A percentile compares a stretch with the other conserved stretches of the same genome.
Conservation (phyloP, 208 protist genomes). For the Acanthamoeba sp. region DNA sequence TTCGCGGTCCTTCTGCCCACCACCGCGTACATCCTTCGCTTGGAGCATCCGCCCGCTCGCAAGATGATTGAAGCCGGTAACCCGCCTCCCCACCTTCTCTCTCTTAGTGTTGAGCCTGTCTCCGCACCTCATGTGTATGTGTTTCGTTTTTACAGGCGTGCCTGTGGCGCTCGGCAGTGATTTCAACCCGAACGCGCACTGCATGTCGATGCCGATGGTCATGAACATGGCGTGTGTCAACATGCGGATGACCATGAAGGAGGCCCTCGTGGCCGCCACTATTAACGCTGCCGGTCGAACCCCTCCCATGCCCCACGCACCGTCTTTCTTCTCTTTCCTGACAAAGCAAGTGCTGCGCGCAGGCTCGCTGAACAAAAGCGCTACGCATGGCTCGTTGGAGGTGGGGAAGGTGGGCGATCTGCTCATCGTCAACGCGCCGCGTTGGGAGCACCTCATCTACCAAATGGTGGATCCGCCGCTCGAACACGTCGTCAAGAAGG, state of each 20-base stretch:
- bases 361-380: slow-evolving; percentile 84
- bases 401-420: slow-evolving; percentile 91
- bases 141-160: slow-evolving; percentile 74
- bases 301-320: too few relatives aligned
- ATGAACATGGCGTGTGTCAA: slow-evolving; percentile 94
- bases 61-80: slow-evolving; percentile 87
- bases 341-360: slow-evolving; percentile 23
- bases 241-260: slow-evolving; percentile 92
- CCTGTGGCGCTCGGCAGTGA: slow-evolving; percentile 91
- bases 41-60: slow-evolving; percentile 90
- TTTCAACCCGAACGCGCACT: slow-evolving; percentile 94
- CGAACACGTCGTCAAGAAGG: slow-evolving; percentile 87
- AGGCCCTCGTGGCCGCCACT: slow-evolving; percentile 91
- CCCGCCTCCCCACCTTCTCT: not conserved
- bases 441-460: slow-evolving; percentile 94
- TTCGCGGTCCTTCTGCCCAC: slow-evolving; percentile 92
- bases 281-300: slow-evolving; percentile 92
- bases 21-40: slow-evolving; percentile 91
- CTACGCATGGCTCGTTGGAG: slow-evolving; percentile 90
- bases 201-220: slow-evolving; percentile 91
- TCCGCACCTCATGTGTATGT: not conserved
- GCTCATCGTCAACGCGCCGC: slow-evolving; percentile 87
- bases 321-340: too few relatives aligned
- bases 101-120: not conserved
- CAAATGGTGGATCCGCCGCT: slow-evolving; percentile 92